A percentile compares a stretch with the other conserved stretches of the same genome.
Conservation (phyloP, 139 green algal species). For the Coelastrella sp. region DNA sequence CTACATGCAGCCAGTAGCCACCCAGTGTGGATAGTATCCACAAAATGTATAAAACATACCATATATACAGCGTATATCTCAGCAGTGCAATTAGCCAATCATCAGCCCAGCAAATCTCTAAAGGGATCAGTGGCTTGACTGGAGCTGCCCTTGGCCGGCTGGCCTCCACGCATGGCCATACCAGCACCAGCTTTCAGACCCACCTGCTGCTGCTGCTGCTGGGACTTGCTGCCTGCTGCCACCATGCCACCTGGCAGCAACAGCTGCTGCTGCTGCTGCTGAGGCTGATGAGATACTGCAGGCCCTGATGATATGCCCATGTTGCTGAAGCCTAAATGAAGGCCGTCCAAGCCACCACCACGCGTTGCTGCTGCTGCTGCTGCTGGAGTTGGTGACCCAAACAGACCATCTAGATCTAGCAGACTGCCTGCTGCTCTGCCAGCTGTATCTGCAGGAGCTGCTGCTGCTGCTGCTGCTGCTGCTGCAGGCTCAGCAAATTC, state of each 20-base stretch:
- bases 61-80: too few relatives aligned
- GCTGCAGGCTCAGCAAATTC: not conserved
- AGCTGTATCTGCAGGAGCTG: not conserved
- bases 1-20: too few relatives aligned
- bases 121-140: slow-evolving; percentile 5
- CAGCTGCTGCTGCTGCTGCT: slow-evolving; percentile 10
- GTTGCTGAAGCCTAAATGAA: not conserved
- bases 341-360: not conserved
- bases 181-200: not conserved
- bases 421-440: not conserved
- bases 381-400: not conserved
- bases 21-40: too few relatives aligned
- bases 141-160: slow-evolving; percentile 5
- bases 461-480: slow-evolving; percentile 21
- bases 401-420: slow-evolving; percentile 26
- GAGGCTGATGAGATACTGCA: not conserved
- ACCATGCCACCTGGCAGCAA: not conserved
- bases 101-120: slow-evolving; percentile 18
- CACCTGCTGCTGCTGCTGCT: slow-evolving; percentile 27
- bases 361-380: not conserved
- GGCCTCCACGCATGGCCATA: slow-evolving; percentile 2
- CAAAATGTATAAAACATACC: too few relatives aligned
- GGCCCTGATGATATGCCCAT: not conserved
- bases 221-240: not conserved
- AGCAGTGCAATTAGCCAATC: not conserved